Conservation (phyloP, 345 rosid species). For the Chamaenerion angustifolium region DNA sequence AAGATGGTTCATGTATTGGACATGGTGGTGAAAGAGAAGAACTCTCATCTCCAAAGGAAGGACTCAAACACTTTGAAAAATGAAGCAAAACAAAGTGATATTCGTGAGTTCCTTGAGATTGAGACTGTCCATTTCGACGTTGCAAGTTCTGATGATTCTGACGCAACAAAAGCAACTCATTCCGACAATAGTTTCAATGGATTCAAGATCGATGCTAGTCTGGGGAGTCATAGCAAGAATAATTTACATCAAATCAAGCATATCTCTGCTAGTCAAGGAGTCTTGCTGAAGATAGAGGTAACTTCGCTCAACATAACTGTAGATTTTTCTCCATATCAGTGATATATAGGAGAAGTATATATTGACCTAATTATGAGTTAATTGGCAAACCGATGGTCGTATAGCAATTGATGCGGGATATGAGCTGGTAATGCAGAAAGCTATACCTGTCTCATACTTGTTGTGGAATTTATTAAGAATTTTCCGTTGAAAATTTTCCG, state of each 20-base stretch:
- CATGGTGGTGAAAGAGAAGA: constrained; percentile 42
- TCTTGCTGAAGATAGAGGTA: too few relatives aligned
- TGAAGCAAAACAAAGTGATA: constrained; percentile 17
- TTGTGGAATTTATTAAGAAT: too few relatives aligned
- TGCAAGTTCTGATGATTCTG: constrained; percentile 58
- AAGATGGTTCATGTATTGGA: constrained; percentile 82
- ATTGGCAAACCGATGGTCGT: too few relatives aligned
- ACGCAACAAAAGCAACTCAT: constrained; percentile 17
- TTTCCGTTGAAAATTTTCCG: too few relatives aligned
- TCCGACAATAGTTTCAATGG: neutral
- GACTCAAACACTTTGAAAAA: constrained; percentile 14
- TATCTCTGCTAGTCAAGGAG: too few relatives aligned
- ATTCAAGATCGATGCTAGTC: neutral
- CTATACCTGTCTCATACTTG: too few relatives aligned
- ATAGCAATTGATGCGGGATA: too few relatives aligned
- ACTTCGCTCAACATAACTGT: too few relatives aligned
- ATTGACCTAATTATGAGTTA: too few relatives aligned
- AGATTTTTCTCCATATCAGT: too few relatives aligned
- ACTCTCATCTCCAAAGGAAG: constrained; percentile 22
- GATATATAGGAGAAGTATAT: too few relatives aligned
- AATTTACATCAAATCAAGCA: constrained; percentile 4
- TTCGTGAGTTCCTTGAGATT: constrained; percentile 50
- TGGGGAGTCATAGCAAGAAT: neutral
- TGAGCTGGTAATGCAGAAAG: too few relatives aligned
- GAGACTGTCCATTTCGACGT: constrained; percentile 42